Conservation (phyloP, 306 rosid species). For the Rosa lucieae region DNA sequence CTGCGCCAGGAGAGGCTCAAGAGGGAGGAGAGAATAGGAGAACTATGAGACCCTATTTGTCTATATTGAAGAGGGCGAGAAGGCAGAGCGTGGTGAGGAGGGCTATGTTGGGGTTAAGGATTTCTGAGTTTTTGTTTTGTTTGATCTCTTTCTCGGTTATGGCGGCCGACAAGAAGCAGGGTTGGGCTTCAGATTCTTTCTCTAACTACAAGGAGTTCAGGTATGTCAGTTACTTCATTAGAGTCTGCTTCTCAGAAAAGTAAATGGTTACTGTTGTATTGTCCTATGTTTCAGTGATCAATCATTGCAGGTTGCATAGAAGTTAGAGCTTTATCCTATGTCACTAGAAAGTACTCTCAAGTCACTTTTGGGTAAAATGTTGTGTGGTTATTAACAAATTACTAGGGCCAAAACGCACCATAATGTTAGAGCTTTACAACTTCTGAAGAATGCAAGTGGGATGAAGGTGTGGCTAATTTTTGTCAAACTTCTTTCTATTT, state of each 20-base stretch:
- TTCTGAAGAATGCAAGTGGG: too few species aligned
- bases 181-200: conserved; percentile 74
- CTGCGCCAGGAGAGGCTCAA: conserved; percentile 25
- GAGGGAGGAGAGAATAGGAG: conserved; percentile 37
- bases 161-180: conserved; percentile 54
- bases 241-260: background rate
- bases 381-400: background rate
- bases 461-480: too few species aligned
- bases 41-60: conserved; percentile 43
- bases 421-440: too few species aligned
- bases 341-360: background rate
- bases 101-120: conserved; percentile 49
- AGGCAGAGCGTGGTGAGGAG: conserved; percentile 43
- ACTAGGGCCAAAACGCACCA: background rate
- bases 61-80: conserved; percentile 33
- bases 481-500: too few species aligned
- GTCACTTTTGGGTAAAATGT: background rate
- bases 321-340: background rate
- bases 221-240: conserved; percentile 29
- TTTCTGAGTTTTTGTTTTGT: conserved; percentile 52
- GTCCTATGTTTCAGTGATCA: background rate
- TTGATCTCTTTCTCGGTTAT: conserved; percentile 59
- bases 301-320: background rate
- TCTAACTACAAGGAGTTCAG: conserved; percentile 57
- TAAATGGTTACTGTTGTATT: background rate